Evolutionary conservation across 2,329 filamentous ascomycete genomes (phyloP), one percentile per base, ranked within the genome.

Genomic region (Xylaria sp.): DNA sequence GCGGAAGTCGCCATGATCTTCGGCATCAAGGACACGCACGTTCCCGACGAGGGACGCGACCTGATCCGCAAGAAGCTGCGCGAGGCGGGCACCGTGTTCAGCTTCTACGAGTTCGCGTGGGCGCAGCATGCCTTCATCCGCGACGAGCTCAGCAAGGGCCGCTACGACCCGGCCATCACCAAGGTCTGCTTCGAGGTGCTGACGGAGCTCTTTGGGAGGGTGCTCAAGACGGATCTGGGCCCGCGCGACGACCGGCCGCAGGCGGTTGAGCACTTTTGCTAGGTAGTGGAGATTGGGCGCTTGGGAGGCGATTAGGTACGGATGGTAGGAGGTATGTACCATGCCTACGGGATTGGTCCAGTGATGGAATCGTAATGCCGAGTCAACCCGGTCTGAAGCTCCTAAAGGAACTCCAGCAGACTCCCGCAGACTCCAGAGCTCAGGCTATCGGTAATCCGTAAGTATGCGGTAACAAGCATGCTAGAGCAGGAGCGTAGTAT

Each of bases 61-160:
- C 75, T 95, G 66, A 94, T 96, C 72, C 84, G 92, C 60, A 84
- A 84, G 72, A 92, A 91, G 62, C 79, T 96, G 68, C 86, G 92
- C 68, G 90, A 91, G 19, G 84, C 86, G 4, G 88, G 88, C 8
- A 82, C 88, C 4, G 79, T 82, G 8, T 92, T 93, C 69, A 88
- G 85, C 70, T 96, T 91, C 73, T 91, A 94, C 75, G 92, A 97
- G 76, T 86, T 90, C 65, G 90, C 91, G n/a, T 93, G 91, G 85
- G 92, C 92, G 2, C 92, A 96, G 75, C 92, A 96, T 77, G 92
- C 92, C 4, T 97, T 97, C 72, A 95, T 97, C 72, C 83, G 92
- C 16, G 92, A 97, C 70, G 92, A 97, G 78, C 79, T 94, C 60
- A 92, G 89, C 74, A 96, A 96, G 76, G 92, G 92, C n/a, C 82